Base-by-base conservation (phyloP, 495 filamentous ascomycete genomes). In the Sordaria brevicollis region DNA sequence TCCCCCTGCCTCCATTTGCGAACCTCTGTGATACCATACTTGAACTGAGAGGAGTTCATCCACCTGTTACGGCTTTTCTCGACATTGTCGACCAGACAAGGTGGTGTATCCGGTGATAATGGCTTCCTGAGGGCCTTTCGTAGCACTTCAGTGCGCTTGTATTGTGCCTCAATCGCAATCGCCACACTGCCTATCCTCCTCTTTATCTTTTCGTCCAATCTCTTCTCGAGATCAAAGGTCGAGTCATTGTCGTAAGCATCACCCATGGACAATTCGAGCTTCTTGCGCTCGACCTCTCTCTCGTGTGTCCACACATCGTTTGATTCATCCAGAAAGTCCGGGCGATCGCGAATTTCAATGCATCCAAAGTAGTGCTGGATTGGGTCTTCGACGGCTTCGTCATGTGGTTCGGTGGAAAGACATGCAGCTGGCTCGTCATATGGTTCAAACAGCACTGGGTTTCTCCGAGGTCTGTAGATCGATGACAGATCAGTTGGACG, bases 361-460 rank as follows among this genome's bases (percentile, higher is more conserved):
- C 79, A 81, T 19, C 78, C 79, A 43, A 77, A 66, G 65, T 75
- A 81, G 43, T 80, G 79, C 7, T 77, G 68, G 10, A 79, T 25
- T 19, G 74, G 76, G 33, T 81, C 74, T 65, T 65, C 74, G 17
- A 81, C 79, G 2, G 49, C 41, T 15, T 37, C 37, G 6, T 31
- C 35, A 35, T 73, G 71, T 1, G 62, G 62, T 5, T 39, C 35
- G 3, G 68, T 65, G 0, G 71, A 73, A 13, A 70, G 69, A 19
- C 71, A 73, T 4, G 68, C 66, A 13, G 71, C 25, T 0, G 68
- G 66, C 1, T 21, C 65, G n/a, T 33, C 21, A 34, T 71, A 67
- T 1, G 67, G 67, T 21, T 71, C 70, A 11, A 65, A 66, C 5
- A 25, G 21, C 5, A 11, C 29, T 0, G 29, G 49, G 0, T 57